phyloP scores from a whole-genome alignment of 768 basidiomycete genomes.

The Psilocybe cyanescens region DNA sequence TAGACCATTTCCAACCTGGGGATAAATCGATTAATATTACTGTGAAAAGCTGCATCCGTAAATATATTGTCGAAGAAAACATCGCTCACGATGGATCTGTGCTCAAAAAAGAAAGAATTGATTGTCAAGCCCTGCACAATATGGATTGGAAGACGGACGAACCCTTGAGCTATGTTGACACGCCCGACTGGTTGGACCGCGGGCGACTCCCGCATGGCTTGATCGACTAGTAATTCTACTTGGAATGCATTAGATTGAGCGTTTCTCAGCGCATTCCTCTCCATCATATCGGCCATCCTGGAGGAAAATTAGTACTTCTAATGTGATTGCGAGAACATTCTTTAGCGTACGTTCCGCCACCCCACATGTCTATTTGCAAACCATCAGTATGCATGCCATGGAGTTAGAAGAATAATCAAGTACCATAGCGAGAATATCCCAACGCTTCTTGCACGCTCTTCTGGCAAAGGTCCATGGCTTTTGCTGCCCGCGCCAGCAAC shows the following conservation, averaged over 20 bases:
- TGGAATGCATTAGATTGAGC: slow-evolving; percentile 40
- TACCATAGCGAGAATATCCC: slow-evolving; percentile 44
- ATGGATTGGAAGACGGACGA: background rate
- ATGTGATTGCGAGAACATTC: background rate
- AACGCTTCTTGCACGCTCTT: slow-evolving; percentile 40
- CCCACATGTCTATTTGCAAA: slow-evolving; percentile 40
- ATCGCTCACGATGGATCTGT: slow-evolving; percentile 41
- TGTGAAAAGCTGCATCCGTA: slow-evolving; percentile 45
- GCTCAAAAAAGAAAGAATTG: slow-evolving; percentile 1
- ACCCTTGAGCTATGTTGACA: slow-evolving; percentile 44
- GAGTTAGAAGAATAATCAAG: slow-evolving; percentile 2
- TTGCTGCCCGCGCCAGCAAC: slow-evolving; percentile 40
- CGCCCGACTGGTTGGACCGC: slow-evolving; percentile 40
- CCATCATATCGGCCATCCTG: slow-evolving; percentile 45
- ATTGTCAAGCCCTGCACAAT: background rate
- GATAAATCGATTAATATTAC: slow-evolving; percentile 25
- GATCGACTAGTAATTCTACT: slow-evolving; percentile 37
- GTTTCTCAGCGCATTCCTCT: slow-evolving; percentile 40
- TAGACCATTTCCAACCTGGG: slow-evolving; percentile 6
- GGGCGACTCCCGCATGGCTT: slow-evolving; percentile 40
- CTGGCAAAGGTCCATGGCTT: slow-evolving; percentile 34
- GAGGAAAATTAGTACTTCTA: background rate
- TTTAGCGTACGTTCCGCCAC: slow-evolving; percentile 37
- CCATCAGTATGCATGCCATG: background rate
- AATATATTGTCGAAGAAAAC: slow-evolving; percentile 48